Evolutionary conservation across 2,329 filamentous ascomycete species (phyloP), one percentile per base, ranked within the genome.

Genomic region (Orbilia ellipsospora): DNA sequence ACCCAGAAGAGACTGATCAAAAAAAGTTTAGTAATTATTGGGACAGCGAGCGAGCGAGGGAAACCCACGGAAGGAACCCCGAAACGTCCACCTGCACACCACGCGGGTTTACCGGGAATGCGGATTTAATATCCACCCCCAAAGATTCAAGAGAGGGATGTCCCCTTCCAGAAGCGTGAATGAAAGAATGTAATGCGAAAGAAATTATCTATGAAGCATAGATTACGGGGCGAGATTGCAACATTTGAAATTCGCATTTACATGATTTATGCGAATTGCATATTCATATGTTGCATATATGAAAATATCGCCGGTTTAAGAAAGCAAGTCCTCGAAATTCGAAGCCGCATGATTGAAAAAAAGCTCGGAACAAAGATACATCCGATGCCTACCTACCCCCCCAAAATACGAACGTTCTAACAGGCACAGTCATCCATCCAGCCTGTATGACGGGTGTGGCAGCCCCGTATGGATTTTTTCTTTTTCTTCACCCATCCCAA

Each of bases 381-480:
- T 63, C 67, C 67, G 67, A 70, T 57, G 36, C 6, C 15, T 5
- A 18, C 48, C 23, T n/a, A 51, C n/a, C 20, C 16, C 12, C 13
- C 15, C 13, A 18, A n/a, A 48, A 18, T 48, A 18, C 44, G 16
- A 48, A 5, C 16, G 23, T 2, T 23, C 48, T n/a, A 44, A n/a
- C 31, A 12, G 16, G 31, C 6, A 31, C 16, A 65, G 68, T 73
- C 61, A 64, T 65, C 60, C 7, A 31, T 3, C 31, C 10, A 52
- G 28, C 18, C n/a, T 62, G 60, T 28, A 73, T 73, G 68, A 73
- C 68, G 69, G 69, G 61, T 66, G 69, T 73, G 69, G 69, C 69
- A 73, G 61, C 44, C 54, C n/a, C 51, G 52, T 16, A 36, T 66
- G 51, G 15, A 59, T 63, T 28, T 66, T 60, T 57, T 51, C 51